Percentiles rank a stretch among this genome's conserved stretches.
Evolutionary conservation across 345 rosid species (phyloP).

Genomic region (Toxicodendron radicans): DNA sequence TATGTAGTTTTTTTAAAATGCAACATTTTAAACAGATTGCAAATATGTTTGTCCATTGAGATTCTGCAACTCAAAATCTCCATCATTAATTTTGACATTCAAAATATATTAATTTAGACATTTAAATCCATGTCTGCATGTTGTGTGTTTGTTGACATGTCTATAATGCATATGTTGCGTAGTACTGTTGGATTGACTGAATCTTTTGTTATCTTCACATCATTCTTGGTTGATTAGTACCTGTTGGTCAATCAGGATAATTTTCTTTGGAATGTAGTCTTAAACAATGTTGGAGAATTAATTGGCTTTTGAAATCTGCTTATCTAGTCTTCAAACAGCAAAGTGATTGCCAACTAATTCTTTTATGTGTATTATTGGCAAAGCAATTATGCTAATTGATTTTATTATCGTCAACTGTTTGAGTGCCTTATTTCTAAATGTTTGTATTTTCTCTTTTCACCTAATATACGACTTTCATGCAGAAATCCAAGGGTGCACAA

Average conservation of each 20-base stretch:
- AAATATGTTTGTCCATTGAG: not conserved
- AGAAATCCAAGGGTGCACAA: constrained; percentile 57
- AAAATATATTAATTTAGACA: not conserved
- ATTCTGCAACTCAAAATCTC: not conserved
- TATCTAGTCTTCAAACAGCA: not conserved
- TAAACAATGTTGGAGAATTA: no score
- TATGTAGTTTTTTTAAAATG: constrained; percentile 27
- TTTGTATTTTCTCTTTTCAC: constrained; percentile 2
- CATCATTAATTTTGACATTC: not conserved
- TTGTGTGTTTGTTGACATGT: not conserved
- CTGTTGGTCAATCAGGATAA: no score
- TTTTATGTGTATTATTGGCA: not conserved
- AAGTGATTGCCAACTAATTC: not conserved
- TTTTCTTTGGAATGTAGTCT: no score
- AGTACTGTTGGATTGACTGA: not conserved
- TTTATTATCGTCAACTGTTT: not conserved
- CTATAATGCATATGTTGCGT: not conserved
- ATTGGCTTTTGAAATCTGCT: not conserved
- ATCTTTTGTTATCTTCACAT: not conserved
- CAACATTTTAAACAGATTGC: not conserved
- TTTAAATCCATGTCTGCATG: not conserved
- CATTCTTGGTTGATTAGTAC: no score
- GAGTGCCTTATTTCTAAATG: not conserved
- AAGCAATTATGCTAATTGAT: not conserved
- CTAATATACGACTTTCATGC: constrained; percentile 24